A percentile compares a stretch with the other conserved stretches of the same genome.
Evolutionary conservation across 805 yeast genomes (phyloP).

Genomic region (Saccharomycopsis fodiens): DNA sequence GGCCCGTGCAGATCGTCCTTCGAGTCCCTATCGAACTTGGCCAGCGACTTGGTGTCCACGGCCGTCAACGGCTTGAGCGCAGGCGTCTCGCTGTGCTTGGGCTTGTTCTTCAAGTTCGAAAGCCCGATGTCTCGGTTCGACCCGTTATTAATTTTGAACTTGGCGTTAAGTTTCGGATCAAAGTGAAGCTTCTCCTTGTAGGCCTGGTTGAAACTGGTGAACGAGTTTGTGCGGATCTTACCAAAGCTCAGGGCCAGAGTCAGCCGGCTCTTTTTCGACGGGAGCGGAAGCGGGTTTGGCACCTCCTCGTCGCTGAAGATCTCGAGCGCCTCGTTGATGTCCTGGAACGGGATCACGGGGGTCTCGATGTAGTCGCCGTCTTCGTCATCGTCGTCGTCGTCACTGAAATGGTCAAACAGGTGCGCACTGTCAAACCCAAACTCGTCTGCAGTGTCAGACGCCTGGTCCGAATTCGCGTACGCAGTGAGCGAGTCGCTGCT

Average conservation of each 20-base stretch:
- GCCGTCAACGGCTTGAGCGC: too few relatives aligned
- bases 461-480: not conserved
- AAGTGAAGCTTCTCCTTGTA: slow-evolving; percentile 16
- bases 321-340: slow-evolving; percentile 18
- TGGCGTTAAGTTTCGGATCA: slow-evolving; percentile 7
- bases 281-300: not conserved
- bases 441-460: not conserved
- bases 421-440: not conserved
- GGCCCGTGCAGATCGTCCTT: not conserved
- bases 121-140: slow-evolving; percentile 3
- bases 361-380: slow-evolving; percentile 19
- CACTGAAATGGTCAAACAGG: not conserved
- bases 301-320: slow-evolving; percentile 18
- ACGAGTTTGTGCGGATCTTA: slow-evolving; percentile 16
- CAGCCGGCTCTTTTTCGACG: slow-evolving; percentile 4
- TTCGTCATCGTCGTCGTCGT: not conserved
- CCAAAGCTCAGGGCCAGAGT: slow-evolving; percentile 1
- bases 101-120: not conserved
- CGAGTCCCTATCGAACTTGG: not conserved
- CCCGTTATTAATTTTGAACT: slow-evolving; percentile 10
- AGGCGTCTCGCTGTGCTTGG: not conserved
- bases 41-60: not conserved
- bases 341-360: slow-evolving; percentile 17
- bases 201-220: slow-evolving; percentile 18
- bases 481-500: not conserved